Conservation (phyloP, 805 yeast species). For the Schwanniomyces polymorphus region DNA sequence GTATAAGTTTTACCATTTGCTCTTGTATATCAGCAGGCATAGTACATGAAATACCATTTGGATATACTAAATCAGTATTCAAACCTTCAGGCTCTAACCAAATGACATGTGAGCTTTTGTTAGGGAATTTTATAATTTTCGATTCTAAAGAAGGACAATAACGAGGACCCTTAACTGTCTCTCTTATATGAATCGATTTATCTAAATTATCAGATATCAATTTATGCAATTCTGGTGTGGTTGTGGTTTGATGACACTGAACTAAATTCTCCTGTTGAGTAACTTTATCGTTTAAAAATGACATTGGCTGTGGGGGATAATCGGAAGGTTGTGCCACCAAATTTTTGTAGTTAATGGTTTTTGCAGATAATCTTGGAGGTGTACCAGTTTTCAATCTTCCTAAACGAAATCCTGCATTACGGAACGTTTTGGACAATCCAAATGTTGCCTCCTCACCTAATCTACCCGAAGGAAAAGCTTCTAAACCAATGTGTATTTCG, state of each 20-base stretch:
- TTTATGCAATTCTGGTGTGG: conserved; percentile 74
- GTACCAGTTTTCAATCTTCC: conserved; percentile 97
- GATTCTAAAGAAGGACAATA: conserved; percentile 97
- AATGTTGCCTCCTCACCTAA: conserved; percentile 90
- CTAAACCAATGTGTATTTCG: conserved; percentile 89
- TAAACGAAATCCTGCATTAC: conserved; percentile 72
- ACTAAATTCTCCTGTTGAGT: conserved; percentile 57
- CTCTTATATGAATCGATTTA: conserved; percentile 85
- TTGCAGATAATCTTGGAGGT: conserved; percentile 81
- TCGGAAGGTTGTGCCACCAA: conserved; percentile 79
- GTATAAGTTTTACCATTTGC: conserved; percentile 69
- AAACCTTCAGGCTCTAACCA: conserved; percentile 98
- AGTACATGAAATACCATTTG: conserved; percentile 94
- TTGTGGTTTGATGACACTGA: conserved; percentile 72
- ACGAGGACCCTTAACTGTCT: conserved; percentile 93
- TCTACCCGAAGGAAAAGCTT: conserved; percentile 84
- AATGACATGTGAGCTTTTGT: conserved; percentile 72
- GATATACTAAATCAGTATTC: conserved; percentile 83
- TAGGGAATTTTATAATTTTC: conserved; percentile 77
- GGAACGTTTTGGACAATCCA: conserved; percentile 80
- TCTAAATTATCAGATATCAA: conserved; percentile 69
- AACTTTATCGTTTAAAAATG: conserved; percentile 73
- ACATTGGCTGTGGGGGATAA: conserved; percentile 85
- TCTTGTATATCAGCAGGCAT: conserved; percentile 94
- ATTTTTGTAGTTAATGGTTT: conserved; percentile 66